phyloP scores from a whole-genome alignment of 2,329 filamentous ascomycete genomes.

The Aspergillus puulaauensis region DNA sequence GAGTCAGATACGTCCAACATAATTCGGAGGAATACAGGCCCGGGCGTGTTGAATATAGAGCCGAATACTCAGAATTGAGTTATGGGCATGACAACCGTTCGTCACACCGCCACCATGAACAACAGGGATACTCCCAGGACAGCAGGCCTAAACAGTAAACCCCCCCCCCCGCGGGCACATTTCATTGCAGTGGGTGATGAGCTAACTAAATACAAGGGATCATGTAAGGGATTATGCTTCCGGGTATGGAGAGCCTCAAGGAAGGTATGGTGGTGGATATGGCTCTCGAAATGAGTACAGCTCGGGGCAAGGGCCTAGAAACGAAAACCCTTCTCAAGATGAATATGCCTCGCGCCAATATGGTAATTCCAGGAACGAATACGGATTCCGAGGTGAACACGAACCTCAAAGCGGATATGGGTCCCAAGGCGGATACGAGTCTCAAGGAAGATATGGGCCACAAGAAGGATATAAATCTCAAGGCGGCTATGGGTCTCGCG shows the following conservation, averaged over 20 bases:
- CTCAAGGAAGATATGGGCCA: not conserved
- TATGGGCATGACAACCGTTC: constrained; percentile 19
- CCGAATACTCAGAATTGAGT: constrained; percentile 12
- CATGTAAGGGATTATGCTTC: constrained; percentile 20
- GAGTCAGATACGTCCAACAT: not conserved
- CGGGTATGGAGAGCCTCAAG: constrained; percentile 22
- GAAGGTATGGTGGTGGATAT: constrained; percentile 16
- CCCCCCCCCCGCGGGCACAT: not conserved
- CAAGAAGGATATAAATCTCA: not conserved
- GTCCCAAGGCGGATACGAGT: not conserved
- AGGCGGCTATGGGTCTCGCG: constrained; percentile 4
- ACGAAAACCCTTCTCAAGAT: not conserved
- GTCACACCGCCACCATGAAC: constrained; percentile 13
- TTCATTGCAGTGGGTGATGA: constrained; percentile 3
- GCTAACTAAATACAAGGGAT: constrained; percentile 19
- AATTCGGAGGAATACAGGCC: constrained; percentile 4
- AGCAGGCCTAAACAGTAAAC: constrained; percentile 22
- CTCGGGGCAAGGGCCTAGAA: not conserved
- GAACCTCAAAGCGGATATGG: not conserved
- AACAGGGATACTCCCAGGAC: constrained; percentile 13
- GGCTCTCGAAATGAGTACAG: constrained; percentile 15
- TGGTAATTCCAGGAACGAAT: not conserved
- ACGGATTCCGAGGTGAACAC: not conserved
- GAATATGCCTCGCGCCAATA: not conserved
- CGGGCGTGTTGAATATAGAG: constrained; percentile 4